Evolutionary conservation across 495 filamentous ascomycete genomes (phyloP), one percentile per base, ranked within the genome.

Genomic region (Endocarpon pusillum): DNA sequence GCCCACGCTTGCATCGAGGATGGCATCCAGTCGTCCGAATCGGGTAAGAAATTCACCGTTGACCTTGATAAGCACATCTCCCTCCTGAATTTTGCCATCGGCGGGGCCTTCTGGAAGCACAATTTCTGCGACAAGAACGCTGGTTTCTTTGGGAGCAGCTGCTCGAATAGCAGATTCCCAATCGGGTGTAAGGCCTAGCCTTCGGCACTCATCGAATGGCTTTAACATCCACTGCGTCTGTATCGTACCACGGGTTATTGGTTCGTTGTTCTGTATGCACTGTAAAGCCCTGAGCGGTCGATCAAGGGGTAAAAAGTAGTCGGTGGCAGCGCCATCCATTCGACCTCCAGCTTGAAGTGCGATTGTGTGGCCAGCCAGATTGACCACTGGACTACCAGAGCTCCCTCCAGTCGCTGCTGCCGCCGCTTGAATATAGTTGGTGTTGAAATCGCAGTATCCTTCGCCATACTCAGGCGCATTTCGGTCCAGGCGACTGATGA

Each of bases 361-460:
- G 32, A 99, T 74, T 11, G 84, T 91, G 53, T 78, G 76, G 1
- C 89, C 89, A 51, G 93, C 82, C 22, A 94, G 76, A 48, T 96
- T 91, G 38, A 99, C 86, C 2, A 99, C 89, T 1, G 89, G 89
- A 72, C 81, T 89, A 19, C 89, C 89, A 7, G 91, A 96, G 57
- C 83, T 92, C 42, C 89, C 89, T 37, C 89, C 89, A 52, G 81
- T 94, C 8, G 89, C 89, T 4, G 89, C 86, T 19, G 89, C 89
- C 10, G 87, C 91, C 39, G 89, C 89, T 62, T 99, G 89, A 41
- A 96, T 96, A 55, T 99, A 99, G 53, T 94, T 94, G 21, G 89
- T 97, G 50, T 97, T 99, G 64, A 99, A 99, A 49, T 99, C 89
- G 54, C 86, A 86, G 54, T 99, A 99, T 1, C 89, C 89, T 40